These are phyloP conservation scores for Sporothrix phasma DNA, from an alignment of 2,329 filamentous ascomycete species.

Conservation along the genomic window DNA sequence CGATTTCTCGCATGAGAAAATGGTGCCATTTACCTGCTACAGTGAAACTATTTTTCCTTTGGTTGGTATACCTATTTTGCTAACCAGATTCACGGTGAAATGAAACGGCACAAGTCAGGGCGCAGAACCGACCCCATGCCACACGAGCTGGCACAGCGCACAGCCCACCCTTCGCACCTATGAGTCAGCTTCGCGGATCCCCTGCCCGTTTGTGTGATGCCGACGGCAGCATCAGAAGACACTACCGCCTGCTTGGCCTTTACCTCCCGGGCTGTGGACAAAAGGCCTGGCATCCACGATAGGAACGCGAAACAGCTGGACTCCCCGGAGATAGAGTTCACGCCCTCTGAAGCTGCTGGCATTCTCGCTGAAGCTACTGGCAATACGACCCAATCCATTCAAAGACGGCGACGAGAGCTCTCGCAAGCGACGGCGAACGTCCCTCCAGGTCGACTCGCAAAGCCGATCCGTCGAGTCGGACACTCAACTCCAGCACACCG, in stretches of 20 bases:
- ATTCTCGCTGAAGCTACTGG: conserved; percentile 55
- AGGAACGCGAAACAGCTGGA: conserved; percentile 42
- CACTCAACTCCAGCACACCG: conserved; percentile 22
- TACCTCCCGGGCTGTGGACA: neutral
- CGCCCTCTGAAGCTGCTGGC: conserved; percentile 49
- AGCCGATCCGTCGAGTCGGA: conserved; percentile 41
- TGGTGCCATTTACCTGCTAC: no score
- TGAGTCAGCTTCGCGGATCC: no score
- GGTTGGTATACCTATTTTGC: no score
- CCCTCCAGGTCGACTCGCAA: conserved; percentile 41
- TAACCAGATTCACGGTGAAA: no score
- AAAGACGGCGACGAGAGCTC: conserved; percentile 43
- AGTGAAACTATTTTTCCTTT: no score
- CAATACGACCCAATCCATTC: conserved; percentile 54
- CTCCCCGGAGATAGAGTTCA: conserved; percentile 36
- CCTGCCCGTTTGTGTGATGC: no score
- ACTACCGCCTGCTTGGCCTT: neutral
- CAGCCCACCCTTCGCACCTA: no score
- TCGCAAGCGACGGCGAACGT: conserved; percentile 54
- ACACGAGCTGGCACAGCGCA: no score
- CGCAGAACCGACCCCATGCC: no score
- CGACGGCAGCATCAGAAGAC: neutral
- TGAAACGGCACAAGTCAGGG: no score
- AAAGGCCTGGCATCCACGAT: conserved; percentile 36
- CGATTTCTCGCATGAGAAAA: no score